A percentile compares a stretch with the other conserved stretches of the same genome.
These are phyloP conservation scores for Thalassiosira delicatula DNA, from an alignment of 352 stramenopile genomes.

Conservation along the genomic window DNA sequence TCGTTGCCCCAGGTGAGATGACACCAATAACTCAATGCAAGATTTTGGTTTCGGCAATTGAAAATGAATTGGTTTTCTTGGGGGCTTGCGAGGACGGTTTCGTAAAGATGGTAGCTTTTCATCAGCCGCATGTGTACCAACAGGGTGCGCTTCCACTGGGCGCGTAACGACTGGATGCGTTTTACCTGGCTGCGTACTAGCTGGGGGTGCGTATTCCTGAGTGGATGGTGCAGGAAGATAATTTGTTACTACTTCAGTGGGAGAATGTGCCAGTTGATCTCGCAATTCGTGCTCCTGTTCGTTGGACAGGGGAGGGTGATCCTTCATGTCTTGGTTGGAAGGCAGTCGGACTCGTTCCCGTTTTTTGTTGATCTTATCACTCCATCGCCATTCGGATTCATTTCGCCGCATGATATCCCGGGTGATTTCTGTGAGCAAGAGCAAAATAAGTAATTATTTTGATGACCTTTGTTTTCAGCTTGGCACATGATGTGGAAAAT, in stretches of 20 bases:
- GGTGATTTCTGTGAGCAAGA: conserved; percentile 19
- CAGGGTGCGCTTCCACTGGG: not conserved
- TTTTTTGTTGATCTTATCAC: not conserved
- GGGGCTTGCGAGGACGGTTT: not conserved
- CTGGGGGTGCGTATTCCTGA: not conserved
- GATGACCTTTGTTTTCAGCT: not conserved
- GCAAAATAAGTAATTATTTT: not conserved
- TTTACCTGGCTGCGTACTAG: not conserved
- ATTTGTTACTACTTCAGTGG: conserved; percentile 21
- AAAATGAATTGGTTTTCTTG: conserved; percentile 19
- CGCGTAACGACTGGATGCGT: not conserved
- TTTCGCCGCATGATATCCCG: conserved; percentile 29
- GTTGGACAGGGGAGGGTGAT: conserved; percentile 7
- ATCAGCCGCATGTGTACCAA: conserved; percentile 5
- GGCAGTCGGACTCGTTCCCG: not conserved
- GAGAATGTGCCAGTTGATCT: conserved; percentile 42
- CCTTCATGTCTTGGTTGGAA: not conserved
- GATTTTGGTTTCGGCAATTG: conserved; percentile 19
- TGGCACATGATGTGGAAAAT: conserved; percentile 5
- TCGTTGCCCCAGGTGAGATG: conserved; percentile 46
- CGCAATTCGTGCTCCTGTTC: conserved; percentile 37
- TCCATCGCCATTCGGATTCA: conserved; percentile 16
- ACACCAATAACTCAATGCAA: conserved; percentile 24
- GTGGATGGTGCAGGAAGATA: conserved; percentile 17
- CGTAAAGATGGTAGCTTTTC: conserved; percentile 7